phyloP scores from a whole-genome alignment of 768 basidiomycete species.

The Rhizopogon vesiculosus region DNA sequence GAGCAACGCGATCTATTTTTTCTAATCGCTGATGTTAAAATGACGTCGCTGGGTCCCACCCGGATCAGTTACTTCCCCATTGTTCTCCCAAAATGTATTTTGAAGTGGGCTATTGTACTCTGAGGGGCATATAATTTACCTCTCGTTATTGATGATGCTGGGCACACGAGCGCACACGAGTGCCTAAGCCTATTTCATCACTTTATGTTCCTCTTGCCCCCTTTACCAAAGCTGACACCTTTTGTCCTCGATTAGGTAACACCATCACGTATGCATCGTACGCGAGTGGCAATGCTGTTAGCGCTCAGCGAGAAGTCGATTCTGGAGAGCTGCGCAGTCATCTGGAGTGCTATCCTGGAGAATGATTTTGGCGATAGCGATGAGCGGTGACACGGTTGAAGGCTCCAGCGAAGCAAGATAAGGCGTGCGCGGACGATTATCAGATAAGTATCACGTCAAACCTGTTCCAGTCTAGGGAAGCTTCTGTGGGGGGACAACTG shows the following conservation, averaged over 20 bases:
- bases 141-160: conserved; percentile 25
- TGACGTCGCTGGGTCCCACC: not conserved
- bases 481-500: not conserved
- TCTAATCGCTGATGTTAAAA: not conserved
- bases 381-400: not conserved
- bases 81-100: not conserved
- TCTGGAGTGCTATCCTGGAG: conserved; percentile 32
- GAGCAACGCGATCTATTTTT: not conserved
- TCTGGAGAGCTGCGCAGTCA: conserved; percentile 44
- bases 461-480: not conserved
- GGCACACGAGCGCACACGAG: not conserved
- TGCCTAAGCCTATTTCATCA: not conserved
- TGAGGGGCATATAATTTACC: not conserved
- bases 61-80: not conserved
- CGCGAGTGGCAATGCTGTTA: conserved; percentile 40
- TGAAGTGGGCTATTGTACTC: not conserved
- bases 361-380: not conserved
- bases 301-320: conserved; percentile 48
- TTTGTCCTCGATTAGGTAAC: conserved; percentile 28
- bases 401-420: not conserved
- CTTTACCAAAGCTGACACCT: conserved; percentile 6
- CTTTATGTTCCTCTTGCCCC: not conserved
- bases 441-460: not conserved
- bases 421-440: not conserved
- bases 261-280: conserved; percentile 32